Percentiles rank a stretch among this genome's conserved stretches.
Evolutionary conservation across 139 green algal species (phyloP).

Genomic region (Chlamydomonas incerta): DNA sequence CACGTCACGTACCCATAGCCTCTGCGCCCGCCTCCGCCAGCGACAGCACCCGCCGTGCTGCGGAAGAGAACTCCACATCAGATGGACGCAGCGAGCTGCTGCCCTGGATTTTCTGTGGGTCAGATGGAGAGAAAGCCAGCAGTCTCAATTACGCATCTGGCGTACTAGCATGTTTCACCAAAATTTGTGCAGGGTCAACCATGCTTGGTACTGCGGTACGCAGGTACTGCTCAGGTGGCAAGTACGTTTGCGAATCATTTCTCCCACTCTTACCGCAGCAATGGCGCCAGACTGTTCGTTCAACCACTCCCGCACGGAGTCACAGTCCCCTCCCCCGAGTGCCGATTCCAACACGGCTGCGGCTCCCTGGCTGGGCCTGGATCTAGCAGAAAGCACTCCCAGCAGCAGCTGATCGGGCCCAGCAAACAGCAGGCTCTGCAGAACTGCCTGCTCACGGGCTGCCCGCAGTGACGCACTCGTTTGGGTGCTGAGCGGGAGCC

Average conservation of each 20-base stretch:
- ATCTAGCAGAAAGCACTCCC: not conserved
- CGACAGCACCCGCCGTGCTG: not conserved
- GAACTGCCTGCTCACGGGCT: slow-evolving; percentile 10
- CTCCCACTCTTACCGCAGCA: not conserved
- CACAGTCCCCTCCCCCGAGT: not conserved
- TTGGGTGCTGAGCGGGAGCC: slow-evolving; percentile 7
- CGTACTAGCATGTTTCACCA: too few relatives aligned
- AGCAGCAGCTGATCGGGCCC: slow-evolving; percentile 30
- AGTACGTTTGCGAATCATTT: too few relatives aligned
- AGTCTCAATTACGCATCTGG: too few relatives aligned
- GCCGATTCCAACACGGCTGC: not conserved
- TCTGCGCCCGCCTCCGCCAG: not conserved
- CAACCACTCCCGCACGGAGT: slow-evolving; percentile 17
- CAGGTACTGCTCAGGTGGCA: too few relatives aligned
- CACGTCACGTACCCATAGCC: slow-evolving; percentile 26
- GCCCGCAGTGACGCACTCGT: not conserved
- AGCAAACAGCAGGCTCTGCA: slow-evolving; percentile 29
- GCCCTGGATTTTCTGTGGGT: not conserved
- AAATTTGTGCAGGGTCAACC: too few relatives aligned
- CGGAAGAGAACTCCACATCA: slow-evolving; percentile 28
- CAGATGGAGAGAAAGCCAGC: too few relatives aligned
- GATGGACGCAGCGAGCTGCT: not conserved
- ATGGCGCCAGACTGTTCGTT: slow-evolving; percentile 8
- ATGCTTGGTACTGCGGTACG: too few relatives aligned
- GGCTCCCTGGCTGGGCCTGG: not conserved